These are phyloP conservation scores for Aphanoascus verrucosus DNA, from an alignment of 2,329 filamentous ascomycete species.

Conservation along the genomic window DNA sequence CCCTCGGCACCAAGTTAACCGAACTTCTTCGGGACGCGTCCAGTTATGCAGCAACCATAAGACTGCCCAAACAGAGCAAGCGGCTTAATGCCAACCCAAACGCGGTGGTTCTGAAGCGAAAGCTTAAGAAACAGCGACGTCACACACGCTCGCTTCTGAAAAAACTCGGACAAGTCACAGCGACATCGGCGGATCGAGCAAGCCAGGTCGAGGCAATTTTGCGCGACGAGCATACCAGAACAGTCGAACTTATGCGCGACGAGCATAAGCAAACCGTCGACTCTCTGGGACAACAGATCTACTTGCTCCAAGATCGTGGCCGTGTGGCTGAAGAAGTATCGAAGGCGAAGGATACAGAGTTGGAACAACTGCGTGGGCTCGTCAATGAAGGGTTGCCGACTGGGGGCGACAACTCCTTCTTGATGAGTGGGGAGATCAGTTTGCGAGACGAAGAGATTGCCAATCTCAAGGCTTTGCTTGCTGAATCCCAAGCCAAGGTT, in stretches of 20 bases:
- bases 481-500: neutral
- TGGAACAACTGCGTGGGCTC: neutral
- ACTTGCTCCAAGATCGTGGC: too few species aligned
- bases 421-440: neutral
- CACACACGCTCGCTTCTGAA: slow-evolving; percentile 1
- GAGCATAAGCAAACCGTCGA: too few species aligned
- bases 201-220: neutral
- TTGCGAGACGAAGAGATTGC: neutral
- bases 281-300: too few species aligned
- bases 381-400: too few species aligned
- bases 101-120: slow-evolving; percentile 5
- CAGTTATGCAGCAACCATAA: neutral
- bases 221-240: neutral
- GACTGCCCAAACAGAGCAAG: neutral
- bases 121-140: slow-evolving; percentile 4
- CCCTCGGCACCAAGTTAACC: neutral
- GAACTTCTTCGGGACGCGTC: slow-evolving; percentile 7
- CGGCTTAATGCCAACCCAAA: slow-evolving; percentile 1
- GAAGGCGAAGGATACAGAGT: neutral
- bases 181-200: neutral
- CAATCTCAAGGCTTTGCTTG: neutral
- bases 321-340: too few species aligned
- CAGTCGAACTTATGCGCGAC: too few species aligned
- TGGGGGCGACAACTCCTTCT: neutral
- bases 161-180: neutral